Base-by-base conservation (phyloP, 805 yeast species). In the Sugiyamaella floridensis region DNA sequence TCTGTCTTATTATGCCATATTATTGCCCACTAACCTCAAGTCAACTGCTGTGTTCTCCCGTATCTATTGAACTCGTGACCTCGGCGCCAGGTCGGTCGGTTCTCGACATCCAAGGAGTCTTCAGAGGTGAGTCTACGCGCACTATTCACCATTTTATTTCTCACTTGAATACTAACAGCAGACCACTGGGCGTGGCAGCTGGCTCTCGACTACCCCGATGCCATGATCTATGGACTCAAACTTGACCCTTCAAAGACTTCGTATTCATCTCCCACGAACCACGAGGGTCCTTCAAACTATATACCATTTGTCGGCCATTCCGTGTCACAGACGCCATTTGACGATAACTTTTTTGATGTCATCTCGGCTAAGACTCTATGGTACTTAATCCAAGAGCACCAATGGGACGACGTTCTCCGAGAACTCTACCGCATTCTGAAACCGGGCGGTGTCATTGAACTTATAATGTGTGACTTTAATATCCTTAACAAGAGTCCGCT, bases 141-240 rank as follows among this genome's bases (percentile, higher is more conserved):
- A 4, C 19, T 19, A 14, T 15, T 7, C 41, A 2, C 20, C 43
- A 10, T 18, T 40, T 14, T 16, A 14, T 10, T 14, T 16, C 5
- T 40, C n/a, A 9, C 14, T 14, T 20, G 11, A 6, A 14, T 42
- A 20, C 44, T 42, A 42, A 42, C 44, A 15, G 19, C 44, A 42
- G 66, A 61, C 37, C 64, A 58, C 43, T 65, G 69, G 69, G 60
- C 66, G 4, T 65, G 69, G 69, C 67, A 65, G 45, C 20, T 65
- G 41, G 70, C 69, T 10, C 48, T 65, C 28, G 70, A 65, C 46
- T 55, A 52, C 43, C 69, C 69, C 1, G 52, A 58, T 20, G 56
- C 66, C 29, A 54, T 55, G 45, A 60, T 65, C 14, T 65, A 65
- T 44, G 69, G 70, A 32, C 59, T 60, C 49, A 61, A 63, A 29